phyloP scores from a whole-genome alignment of 495 filamentous ascomycete genomes.

The Annulohypoxylon maeteangense region DNA sequence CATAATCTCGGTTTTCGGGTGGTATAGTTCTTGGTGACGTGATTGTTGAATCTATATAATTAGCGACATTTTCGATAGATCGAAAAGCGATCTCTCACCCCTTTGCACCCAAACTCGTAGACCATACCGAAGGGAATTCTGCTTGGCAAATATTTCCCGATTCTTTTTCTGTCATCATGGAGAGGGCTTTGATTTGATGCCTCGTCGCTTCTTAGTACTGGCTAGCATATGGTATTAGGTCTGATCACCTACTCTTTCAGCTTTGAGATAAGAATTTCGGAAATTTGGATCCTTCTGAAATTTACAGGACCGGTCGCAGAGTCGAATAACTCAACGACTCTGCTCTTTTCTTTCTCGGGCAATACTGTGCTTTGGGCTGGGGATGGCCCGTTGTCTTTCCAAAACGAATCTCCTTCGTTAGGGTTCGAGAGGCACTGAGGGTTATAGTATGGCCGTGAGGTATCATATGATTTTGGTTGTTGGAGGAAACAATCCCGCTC shows the following conservation, averaged over 20 bases:
- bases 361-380: neutral
- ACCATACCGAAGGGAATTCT: constrained; percentile 29
- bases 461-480: constrained; percentile 16
- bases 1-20: constrained; percentile 15
- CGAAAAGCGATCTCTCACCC: neutral
- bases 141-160: constrained; percentile 12
- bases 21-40: constrained; percentile 7
- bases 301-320: constrained; percentile 20
- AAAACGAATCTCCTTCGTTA: neutral
- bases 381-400: neutral
- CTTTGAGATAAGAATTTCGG: constrained; percentile 4
- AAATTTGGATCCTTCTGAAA: constrained; percentile 9
- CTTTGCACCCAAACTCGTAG: neutral
- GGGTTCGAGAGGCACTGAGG: constrained; percentile 16
- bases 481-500: constrained; percentile 26
- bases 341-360: constrained; percentile 1
- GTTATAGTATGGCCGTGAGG: constrained; percentile 23
- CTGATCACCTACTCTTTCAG: constrained; percentile 18
- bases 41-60: constrained; percentile 28
- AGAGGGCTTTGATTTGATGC: constrained; percentile 23
- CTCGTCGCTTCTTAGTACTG: neutral
- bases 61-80: neutral
- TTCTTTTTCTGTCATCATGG: constrained; percentile 36
- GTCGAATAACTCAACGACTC: constrained; percentile 9
- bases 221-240: neutral